Conservation (phyloP, 1,284 basidiomycete genomes). For the Neolentinus lepideus region DNA sequence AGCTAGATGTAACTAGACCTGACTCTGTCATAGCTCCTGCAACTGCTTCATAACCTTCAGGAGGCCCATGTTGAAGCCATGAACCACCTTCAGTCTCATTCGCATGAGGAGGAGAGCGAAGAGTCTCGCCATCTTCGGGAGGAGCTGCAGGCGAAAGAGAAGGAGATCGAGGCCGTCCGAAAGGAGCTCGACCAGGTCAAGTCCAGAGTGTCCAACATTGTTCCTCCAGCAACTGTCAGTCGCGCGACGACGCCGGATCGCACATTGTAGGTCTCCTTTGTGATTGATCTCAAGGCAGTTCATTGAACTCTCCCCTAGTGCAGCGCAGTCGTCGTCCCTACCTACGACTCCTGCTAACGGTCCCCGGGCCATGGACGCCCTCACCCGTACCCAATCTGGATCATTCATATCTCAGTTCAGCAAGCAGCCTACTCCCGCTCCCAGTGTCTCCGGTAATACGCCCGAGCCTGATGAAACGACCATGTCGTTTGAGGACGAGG, state of each 20-base stretch:
- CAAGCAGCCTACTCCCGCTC: slow-evolving; percentile 43
- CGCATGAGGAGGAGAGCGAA: slow-evolving; percentile 11
- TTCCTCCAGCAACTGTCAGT: slow-evolving; percentile 3
- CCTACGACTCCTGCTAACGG: slow-evolving; percentile 1
- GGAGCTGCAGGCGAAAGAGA: slow-evolving; percentile 12
- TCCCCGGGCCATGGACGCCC: slow-evolving; percentile 9
- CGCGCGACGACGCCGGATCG: not conserved
- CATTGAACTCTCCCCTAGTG: too few relatives aligned
- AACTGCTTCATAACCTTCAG: slow-evolving; percentile 13
- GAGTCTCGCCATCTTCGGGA: slow-evolving; percentile 22
- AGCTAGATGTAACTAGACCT: slow-evolving; percentile 1
- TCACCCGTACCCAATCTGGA: slow-evolving; percentile 38
- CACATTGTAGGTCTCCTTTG: not conserved
- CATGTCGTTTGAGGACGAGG: slow-evolving; percentile 4
- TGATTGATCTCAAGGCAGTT: too few relatives aligned
- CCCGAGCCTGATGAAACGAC: slow-evolving; percentile 17
- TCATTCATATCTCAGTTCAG: slow-evolving; percentile 38
- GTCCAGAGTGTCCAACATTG: slow-evolving; percentile 13
- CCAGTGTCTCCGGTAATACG: slow-evolving; percentile 18
- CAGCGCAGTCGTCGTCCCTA: not conserved
- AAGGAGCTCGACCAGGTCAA: slow-evolving; percentile 21
- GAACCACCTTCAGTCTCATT: not conserved
- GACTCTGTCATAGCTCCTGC: slow-evolving; percentile 15
- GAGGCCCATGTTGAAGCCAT: slow-evolving; percentile 4
- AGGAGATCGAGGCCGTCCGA: slow-evolving; percentile 14